phyloP scores from a whole-genome alignment of 768 basidiomycete genomes.

The Hygrophorus pudorinus region DNA sequence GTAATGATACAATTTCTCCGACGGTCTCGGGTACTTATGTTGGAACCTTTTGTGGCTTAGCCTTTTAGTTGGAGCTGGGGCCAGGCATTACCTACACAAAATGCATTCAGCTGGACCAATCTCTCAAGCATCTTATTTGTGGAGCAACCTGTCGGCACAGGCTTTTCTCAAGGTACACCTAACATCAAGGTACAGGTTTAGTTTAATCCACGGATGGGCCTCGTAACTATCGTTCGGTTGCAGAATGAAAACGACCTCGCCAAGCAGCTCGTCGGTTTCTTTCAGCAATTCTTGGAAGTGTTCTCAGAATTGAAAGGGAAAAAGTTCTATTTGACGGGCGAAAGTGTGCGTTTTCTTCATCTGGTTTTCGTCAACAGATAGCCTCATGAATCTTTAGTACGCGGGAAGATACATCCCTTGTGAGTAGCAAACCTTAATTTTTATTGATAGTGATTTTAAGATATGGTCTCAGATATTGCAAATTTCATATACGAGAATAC shows the following conservation, averaged over 20 bases:
- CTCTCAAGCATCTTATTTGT: slow-evolving; percentile 66
- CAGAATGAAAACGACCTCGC: slow-evolving; percentile 42
- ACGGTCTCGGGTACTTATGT: not conserved
- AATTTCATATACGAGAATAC: slow-evolving; percentile 62
- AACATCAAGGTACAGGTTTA: slow-evolving; percentile 36
- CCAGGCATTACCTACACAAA: slow-evolving; percentile 51
- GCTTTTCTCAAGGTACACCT: slow-evolving; percentile 62
- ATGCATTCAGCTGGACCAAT: slow-evolving; percentile 72
- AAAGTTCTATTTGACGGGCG: too few species aligned
- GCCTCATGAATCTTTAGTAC: slow-evolving; percentile 33
- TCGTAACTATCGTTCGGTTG: not conserved
- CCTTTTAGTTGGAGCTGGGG: slow-evolving; percentile 61
- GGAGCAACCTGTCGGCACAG: slow-evolving; percentile 75
- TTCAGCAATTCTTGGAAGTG: slow-evolving; percentile 68
- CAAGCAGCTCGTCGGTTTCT: slow-evolving; percentile 45
- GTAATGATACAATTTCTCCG: slow-evolving; percentile 11
- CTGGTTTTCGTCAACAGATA: not conserved
- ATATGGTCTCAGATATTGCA: slow-evolving; percentile 47
- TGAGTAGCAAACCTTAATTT: slow-evolving; percentile 21
- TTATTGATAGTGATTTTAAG: not conserved
- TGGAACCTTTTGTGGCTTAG: slow-evolving; percentile 21
- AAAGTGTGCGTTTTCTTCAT: slow-evolving; percentile 47
- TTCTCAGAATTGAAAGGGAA: slow-evolving; percentile 63
- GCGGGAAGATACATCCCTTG: slow-evolving; percentile 56
- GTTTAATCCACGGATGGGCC: not conserved